Conservation (phyloP, 2,329 filamentous ascomycete genomes). For the Sporothrix protearum region DNA sequence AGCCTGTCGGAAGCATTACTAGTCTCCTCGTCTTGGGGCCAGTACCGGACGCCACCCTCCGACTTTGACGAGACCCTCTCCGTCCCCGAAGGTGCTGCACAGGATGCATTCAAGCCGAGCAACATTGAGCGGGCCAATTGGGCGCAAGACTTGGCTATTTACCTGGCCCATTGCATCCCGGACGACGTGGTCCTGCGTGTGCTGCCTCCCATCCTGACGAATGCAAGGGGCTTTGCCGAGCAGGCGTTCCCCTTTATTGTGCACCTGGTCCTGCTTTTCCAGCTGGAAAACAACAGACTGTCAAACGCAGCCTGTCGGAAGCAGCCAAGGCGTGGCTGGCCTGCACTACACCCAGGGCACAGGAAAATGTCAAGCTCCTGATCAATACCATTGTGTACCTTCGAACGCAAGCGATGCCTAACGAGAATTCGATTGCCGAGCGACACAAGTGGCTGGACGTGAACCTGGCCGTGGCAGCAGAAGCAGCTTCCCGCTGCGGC, state of each 20-base stretch:
- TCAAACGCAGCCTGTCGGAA: conserved; percentile 62
- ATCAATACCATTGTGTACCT: conserved; percentile 82
- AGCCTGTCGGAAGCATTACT: conserved; percentile 52
- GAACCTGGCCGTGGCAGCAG: conserved; percentile 66
- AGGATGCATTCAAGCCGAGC: conserved; percentile 37
- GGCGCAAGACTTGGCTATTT: conserved; percentile 59
- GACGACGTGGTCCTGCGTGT: conserved; percentile 67
- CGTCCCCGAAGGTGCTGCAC: conserved; percentile 27
- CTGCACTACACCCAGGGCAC: conserved; percentile 43
- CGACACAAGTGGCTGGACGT: conserved; percentile 82
- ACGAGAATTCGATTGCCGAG: conserved; percentile 74
- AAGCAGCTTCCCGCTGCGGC: conserved; percentile 70
- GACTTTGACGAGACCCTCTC: conserved; percentile 39
- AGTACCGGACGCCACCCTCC: conserved; percentile 54
- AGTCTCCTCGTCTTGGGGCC: conserved; percentile 54
- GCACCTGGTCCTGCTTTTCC: conserved; percentile 71
- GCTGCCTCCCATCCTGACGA: conserved; percentile 61
- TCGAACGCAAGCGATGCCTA: conserved; percentile 70
- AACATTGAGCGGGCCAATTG: conserved; percentile 51
- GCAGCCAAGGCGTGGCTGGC: conserved; percentile 63
- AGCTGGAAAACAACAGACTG: conserved; percentile 58
- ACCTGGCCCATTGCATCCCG: conserved; percentile 57
- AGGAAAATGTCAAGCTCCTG: conserved; percentile 66
- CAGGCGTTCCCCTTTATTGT: conserved; percentile 77
- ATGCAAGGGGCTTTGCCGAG: conserved; percentile 66